Conservation (phyloP, 208 protist species). For the Wallacemonas rigidus region DNA sequence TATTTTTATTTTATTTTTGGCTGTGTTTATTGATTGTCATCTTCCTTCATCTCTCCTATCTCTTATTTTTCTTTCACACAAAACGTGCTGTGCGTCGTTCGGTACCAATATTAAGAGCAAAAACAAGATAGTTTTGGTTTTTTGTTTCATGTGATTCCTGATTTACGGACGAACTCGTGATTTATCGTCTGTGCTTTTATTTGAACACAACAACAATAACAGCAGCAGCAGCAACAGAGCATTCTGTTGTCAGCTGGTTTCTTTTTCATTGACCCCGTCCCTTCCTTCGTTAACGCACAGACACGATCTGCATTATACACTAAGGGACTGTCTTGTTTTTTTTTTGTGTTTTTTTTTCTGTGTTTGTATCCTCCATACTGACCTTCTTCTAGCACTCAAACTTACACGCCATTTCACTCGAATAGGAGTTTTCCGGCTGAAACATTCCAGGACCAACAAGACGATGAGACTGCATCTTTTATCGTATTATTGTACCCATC, state of each 20-base stretch:
- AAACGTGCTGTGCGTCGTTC: background rate
- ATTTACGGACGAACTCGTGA: no score
- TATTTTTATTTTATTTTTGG: slow-evolving; percentile 12
- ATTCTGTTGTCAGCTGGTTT: background rate
- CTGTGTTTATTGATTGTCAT: background rate
- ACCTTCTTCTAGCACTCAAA: no score
- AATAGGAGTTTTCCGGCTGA: no score
- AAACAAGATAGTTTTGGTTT: no score
- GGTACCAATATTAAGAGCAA: background rate
- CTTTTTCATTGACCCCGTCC: background rate
- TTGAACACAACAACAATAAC: no score
- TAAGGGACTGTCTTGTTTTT: background rate
- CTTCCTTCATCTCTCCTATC: background rate
- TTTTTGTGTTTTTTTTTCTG: background rate
- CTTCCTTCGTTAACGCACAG: background rate
- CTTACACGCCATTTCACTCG: no score
- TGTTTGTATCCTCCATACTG: background rate
- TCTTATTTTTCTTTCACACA: background rate
- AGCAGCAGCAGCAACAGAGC: no score
- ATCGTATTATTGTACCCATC: no score
- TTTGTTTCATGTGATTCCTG: no score
- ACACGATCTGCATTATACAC: background rate
- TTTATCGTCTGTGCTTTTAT: no score
- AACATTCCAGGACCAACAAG: no score
- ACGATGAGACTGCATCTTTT: no score